phyloP scores from a whole-genome alignment of 1,139 yeast species.

The Saccharomyces uvarum region DNA sequence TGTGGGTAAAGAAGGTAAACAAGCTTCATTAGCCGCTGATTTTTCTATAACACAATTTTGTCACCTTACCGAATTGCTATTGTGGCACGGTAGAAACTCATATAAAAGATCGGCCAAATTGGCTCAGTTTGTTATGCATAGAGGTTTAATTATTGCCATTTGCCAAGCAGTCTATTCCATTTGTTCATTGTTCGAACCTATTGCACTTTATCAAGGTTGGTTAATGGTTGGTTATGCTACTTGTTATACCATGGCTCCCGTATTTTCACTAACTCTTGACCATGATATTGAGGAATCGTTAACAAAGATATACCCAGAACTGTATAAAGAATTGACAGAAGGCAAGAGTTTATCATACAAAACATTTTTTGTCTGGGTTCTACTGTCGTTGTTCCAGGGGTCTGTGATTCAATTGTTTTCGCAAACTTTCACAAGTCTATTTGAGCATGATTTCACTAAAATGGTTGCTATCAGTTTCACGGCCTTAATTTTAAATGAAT shows the following conservation, averaged over 20 bases:
- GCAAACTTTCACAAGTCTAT: constrained; percentile 66
- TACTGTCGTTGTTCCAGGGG: constrained; percentile 85
- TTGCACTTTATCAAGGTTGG: constrained; percentile 93
- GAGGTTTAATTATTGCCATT: constrained; percentile 91
- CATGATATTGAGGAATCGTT: constrained; percentile 85
- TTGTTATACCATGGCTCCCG: constrained; percentile 96
- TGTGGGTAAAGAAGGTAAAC: constrained; percentile 97
- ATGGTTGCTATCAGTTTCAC: constrained; percentile 85
- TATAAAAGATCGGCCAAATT: constrained; percentile 91
- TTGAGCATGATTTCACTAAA: constrained; percentile 45
- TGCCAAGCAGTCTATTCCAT: constrained; percentile 92
- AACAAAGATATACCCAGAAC: constrained; percentile 86
- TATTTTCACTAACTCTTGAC: constrained; percentile 84
- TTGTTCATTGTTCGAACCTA: constrained; percentile 80
- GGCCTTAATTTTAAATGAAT: constrained; percentile 72
- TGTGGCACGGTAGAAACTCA: constrained; percentile 98
- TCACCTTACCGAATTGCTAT: constrained; percentile 71
- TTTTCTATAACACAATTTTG: constrained; percentile 90
- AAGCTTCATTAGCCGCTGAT: constrained; percentile 95
- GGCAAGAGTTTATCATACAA: constrained; percentile 80
- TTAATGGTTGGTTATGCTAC: constrained; percentile 98
- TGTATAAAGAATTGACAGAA: constrained; percentile 82
- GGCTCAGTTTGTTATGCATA: constrained; percentile 91
- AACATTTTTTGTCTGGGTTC: constrained; percentile 88
- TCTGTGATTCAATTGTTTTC: constrained; percentile 69